A percentile compares a stretch with the other conserved stretches of the same genome.
Evolutionary conservation across 345 rosid species (phyloP).

Genomic region (Nephelium lappaceum): DNA sequence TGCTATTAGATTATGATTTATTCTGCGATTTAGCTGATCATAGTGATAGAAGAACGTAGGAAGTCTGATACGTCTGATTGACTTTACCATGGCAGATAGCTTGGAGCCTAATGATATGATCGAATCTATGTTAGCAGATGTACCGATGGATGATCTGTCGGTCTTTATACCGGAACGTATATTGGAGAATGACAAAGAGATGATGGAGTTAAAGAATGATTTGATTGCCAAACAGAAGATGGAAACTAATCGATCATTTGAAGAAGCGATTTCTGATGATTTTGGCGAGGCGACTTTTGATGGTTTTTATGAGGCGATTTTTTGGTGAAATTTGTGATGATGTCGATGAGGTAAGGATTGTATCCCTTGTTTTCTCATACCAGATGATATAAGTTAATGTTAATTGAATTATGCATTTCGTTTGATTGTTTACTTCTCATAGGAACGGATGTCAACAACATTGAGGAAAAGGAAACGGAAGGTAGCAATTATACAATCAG

Average conservation of each 20-base stretch:
- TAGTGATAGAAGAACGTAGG: constrained; percentile 2
- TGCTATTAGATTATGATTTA: background rate
- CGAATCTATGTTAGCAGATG: no score
- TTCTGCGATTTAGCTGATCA: constrained; percentile 11
- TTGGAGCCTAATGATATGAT: no score
- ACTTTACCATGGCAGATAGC: no score
- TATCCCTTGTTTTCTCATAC: background rate
- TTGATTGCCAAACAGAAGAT: background rate
- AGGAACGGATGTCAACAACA: no score
- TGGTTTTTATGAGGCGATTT: no score
- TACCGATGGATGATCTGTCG: no score
- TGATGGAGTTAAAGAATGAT: no score
- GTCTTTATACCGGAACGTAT: background rate
- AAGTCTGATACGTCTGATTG: background rate
- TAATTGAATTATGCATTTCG: background rate
- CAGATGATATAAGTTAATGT: no score
- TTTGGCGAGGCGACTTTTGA: no score
- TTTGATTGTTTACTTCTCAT: background rate
- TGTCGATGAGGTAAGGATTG: constrained; percentile 25
- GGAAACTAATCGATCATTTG: constrained; percentile 12
- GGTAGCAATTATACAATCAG: no score
- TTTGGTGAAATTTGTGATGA: no score
- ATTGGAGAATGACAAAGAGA: background rate
- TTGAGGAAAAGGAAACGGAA: background rate
- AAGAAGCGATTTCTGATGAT: constrained; percentile 18